Evolutionary conservation across 108 stramenopile species (phyloP).

Genomic region (Discostella pseudostelligera): DNA sequence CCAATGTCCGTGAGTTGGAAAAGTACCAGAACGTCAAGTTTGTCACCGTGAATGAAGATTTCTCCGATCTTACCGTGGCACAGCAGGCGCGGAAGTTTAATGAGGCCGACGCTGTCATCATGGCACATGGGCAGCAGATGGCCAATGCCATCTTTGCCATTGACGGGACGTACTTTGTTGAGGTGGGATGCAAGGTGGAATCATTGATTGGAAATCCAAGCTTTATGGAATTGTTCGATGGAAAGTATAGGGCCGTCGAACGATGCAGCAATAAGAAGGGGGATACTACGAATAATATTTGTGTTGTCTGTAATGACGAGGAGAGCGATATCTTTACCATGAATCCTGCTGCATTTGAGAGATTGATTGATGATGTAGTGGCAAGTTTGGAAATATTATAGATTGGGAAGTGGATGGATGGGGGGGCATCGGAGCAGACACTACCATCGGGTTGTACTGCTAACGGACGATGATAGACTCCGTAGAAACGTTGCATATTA

Average conservation of each 20-base stretch:
- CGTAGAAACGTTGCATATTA: neutral
- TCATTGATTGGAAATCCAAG: constrained; percentile 34
- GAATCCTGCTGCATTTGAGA: constrained; percentile 32
- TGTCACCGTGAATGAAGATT: constrained; percentile 29
- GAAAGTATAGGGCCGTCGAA: constrained; percentile 22
- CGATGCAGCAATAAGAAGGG: constrained; percentile 15
- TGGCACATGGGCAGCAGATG: constrained; percentile 44
- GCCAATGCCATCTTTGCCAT: constrained; percentile 44
- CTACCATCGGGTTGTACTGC: too few species aligned
- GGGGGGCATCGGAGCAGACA: neutral
- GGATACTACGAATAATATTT: constrained; percentile 7
- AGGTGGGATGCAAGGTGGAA: constrained; percentile 34
- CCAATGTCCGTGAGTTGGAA: constrained; percentile 24
- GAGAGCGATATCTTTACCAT: constrained; percentile 27
- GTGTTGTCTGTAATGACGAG: constrained; percentile 32
- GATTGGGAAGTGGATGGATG: neutral
- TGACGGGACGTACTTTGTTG: constrained; percentile 43
- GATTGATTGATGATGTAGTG: constrained; percentile 40
- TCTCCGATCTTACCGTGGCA: constrained; percentile 30
- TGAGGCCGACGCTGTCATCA: constrained; percentile 41
- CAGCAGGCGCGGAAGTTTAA: constrained; percentile 41
- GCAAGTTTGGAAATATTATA: constrained; percentile 5
- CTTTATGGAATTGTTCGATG: constrained; percentile 44
- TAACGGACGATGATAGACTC: constrained; percentile 1
- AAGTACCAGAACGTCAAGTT: constrained; percentile 38